Conservation (phyloP, 176 grass and related monocot genomes). For the Cenchrus fungigraminus region DNA sequence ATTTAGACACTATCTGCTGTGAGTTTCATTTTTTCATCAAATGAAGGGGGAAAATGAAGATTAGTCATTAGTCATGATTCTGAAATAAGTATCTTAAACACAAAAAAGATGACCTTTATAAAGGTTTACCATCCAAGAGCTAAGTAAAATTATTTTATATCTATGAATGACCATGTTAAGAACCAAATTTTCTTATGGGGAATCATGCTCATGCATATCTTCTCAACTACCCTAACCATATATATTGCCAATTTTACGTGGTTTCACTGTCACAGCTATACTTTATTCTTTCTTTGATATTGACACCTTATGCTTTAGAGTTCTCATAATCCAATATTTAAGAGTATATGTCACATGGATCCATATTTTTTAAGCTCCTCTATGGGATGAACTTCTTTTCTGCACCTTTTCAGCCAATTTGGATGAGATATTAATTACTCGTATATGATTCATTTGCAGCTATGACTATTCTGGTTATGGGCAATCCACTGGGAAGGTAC, state of each 20-base stretch:
- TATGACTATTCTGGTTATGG: conserved; percentile 96
- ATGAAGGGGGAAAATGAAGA: not conserved
- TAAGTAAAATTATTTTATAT: not conserved
- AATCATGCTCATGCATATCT: not conserved
- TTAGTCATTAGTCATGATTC: not conserved
- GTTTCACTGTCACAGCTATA: not conserved
- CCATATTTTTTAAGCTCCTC: conserved; percentile 2
- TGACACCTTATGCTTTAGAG: not conserved
- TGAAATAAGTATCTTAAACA: not conserved
- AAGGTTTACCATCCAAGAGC: not conserved
- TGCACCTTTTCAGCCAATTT: not conserved
- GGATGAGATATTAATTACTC: conserved; percentile 29
- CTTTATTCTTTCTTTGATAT: conserved; percentile 23
- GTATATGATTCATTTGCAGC: conserved; percentile 46
- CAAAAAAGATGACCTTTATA: not conserved
- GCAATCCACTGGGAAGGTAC: conserved; percentile 81
- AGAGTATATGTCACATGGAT: conserved; percentile 20
- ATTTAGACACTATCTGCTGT: conserved; percentile 14
- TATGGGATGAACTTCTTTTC: conserved; percentile 15
- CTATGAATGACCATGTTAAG: conserved; percentile 31
- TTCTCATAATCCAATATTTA: conserved; percentile 3
- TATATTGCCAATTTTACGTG: conserved; percentile 34
- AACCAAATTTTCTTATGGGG: not conserved
- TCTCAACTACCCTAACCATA: no score
- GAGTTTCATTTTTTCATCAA: not conserved